Evolutionary conservation across 306 rosid species (phyloP).

Genomic region (Dicorynia guianensis): DNA sequence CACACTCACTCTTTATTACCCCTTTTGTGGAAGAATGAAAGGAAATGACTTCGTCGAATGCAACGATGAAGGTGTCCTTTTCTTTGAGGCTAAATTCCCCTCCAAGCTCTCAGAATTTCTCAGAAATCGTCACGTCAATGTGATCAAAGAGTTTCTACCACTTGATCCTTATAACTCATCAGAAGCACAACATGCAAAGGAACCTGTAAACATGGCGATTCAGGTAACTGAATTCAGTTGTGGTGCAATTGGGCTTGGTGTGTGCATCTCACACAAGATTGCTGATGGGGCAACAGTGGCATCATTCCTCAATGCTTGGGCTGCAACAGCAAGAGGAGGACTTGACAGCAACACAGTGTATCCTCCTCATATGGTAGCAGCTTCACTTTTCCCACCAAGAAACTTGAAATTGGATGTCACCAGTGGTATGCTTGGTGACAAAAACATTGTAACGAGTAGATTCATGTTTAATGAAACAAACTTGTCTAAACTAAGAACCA

Average conservation of each 20-base stretch:
- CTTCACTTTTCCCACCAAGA: neutral
- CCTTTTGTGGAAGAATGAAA: constrained; percentile 6
- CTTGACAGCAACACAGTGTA: neutral
- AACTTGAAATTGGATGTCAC: neutral
- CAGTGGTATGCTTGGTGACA: neutral
- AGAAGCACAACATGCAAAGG: no score
- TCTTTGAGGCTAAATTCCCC: neutral
- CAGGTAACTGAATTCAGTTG: neutral
- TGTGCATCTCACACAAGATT: neutral
- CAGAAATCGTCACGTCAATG: neutral
- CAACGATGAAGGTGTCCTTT: constrained; percentile 1
- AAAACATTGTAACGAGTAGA: neutral
- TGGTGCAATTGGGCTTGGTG: neutral
- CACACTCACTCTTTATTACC: neutral
- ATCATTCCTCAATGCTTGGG: constrained; percentile 3
- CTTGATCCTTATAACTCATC: neutral
- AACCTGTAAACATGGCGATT: neutral
- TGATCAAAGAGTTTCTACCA: neutral
- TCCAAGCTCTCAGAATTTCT: neutral
- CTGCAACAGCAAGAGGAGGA: neutral
- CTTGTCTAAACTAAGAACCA: neutral
- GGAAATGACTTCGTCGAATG: neutral
- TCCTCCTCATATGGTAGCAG: neutral
- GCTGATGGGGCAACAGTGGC: neutral
- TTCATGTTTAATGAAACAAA: neutral